These are phyloP conservation scores for Didymella pomorum DNA, from an alignment of 2,329 filamentous ascomycete genomes.

Conservation along the genomic window DNA sequence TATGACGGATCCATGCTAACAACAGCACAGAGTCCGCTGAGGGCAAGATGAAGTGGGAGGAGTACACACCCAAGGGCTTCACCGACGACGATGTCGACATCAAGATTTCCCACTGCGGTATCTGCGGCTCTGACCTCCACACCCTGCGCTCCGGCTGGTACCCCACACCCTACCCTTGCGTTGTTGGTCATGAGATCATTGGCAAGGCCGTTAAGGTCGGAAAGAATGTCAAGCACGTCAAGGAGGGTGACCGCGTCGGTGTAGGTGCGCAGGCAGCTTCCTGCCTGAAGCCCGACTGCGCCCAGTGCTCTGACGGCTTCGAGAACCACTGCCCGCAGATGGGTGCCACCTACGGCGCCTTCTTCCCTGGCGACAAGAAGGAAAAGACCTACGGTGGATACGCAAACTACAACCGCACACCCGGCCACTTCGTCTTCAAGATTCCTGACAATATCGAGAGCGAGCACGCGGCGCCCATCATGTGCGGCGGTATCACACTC, in stretches of 20 bases:
- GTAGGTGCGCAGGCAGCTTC: slow-evolving; percentile 59
- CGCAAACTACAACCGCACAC: slow-evolving; percentile 70
- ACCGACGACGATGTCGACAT: slow-evolving; percentile 72
- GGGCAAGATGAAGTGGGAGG: slow-evolving; percentile 64
- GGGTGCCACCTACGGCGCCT: slow-evolving; percentile 56
- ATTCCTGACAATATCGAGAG: slow-evolving; percentile 75
- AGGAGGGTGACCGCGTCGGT: slow-evolving; percentile 67
- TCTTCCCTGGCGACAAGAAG: slow-evolving; percentile 65
- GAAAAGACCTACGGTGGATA: slow-evolving; percentile 69
- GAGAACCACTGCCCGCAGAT: slow-evolving; percentile 58
- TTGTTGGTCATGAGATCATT: slow-evolving; percentile 54
- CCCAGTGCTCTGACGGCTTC: slow-evolving; percentile 57
- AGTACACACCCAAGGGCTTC: slow-evolving; percentile 53
- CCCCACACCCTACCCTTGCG: slow-evolving; percentile 50
- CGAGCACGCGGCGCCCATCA: slow-evolving; percentile 74
- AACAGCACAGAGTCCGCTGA: slow-evolving; percentile 57
- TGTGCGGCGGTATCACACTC: slow-evolving; percentile 82
- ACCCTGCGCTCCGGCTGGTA: slow-evolving; percentile 51
- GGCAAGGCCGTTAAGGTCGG: slow-evolving; percentile 51
- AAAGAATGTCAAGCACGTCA: slow-evolving; percentile 60
- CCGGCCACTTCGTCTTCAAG: slow-evolving; percentile 75
- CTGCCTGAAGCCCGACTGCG: slow-evolving; percentile 54
- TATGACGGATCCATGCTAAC: neutral
- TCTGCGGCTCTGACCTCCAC: slow-evolving; percentile 49
- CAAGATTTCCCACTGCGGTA: slow-evolving; percentile 52